Base-by-base conservation (phyloP, 179 eudicot genomes). In the Patellifolia procumbens region DNA sequence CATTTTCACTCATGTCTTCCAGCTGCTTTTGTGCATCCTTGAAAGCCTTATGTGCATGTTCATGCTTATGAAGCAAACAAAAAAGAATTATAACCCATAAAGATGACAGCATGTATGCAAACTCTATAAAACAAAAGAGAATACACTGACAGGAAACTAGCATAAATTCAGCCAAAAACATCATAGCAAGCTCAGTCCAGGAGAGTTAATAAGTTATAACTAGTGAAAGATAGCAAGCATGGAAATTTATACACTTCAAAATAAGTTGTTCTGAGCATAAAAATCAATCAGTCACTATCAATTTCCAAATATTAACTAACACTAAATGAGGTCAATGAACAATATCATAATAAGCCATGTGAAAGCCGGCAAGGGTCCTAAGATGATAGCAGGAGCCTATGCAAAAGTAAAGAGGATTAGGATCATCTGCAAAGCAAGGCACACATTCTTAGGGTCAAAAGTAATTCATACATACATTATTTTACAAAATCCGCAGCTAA, bases 11-110 rank as follows among this genome's bases (percentile, higher is more conserved):
- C 37, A 86, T 85, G 70, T 91, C 97, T 74, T 62, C 74, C 76
- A 91, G 81, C 86, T 90, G 91, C 85, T 88, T 87, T 79, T 87
- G 87, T 37, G 98, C 98, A 83, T 90, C 88, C 79, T 79, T 87
- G 74, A 83, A 93, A 65, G 93, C 93, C 20, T 86, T 88, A 70
- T 76, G 86, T 53, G 97, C 93, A 72, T 85, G 81, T 83, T 93
- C 92, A 83, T 93, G 99, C 99, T 95, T 89, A 74, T 84, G 74
- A 77, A 81, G 34, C 49, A 51, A 71, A 70, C 68, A 65, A 10
- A 63, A 43, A 34, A 24, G 60, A 12, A 45, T 24, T 46, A 51
- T 45, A 51, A n/a, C 28, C 53, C 37, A 64, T 43, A 64, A 29
- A 43, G 42, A 68, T 46, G 48, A 9, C 35, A 37, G 73, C 53